Evolutionary conservation across 257 asterid species (phyloP).

Genomic region (Cordia subcordata): DNA sequence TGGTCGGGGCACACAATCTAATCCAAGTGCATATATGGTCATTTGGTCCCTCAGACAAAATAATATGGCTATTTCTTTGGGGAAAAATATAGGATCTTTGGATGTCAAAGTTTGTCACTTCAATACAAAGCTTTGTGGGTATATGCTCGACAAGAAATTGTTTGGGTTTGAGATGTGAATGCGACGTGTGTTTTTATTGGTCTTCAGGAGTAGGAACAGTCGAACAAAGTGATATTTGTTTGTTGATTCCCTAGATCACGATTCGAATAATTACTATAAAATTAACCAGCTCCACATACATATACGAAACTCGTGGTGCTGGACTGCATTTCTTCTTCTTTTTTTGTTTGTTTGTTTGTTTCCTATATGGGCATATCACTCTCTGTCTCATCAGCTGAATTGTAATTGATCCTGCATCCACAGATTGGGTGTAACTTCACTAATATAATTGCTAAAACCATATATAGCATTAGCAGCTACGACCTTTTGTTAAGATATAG

Average conservation of each 20-base stretch:
- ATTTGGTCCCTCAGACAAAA: conserved; percentile 36
- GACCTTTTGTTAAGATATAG: conserved; percentile 14
- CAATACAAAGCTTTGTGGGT: conserved; percentile 28
- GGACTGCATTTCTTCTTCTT: no score
- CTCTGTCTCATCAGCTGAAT: no score
- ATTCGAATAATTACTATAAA: no score
- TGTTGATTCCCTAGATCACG: neutral
- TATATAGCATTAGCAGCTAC: no score
- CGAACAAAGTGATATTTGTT: neutral
- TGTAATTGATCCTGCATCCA: no score
- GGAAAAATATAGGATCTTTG: conserved; percentile 14
- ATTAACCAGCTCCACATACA: no score
- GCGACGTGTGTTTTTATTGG: conserved; percentile 24
- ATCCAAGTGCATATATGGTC: neutral
- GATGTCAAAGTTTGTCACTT: conserved; percentile 25
- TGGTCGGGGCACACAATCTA: no score
- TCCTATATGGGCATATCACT: neutral
- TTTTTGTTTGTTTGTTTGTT: no score
- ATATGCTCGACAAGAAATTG: conserved; percentile 27
- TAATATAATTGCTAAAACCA: no score
- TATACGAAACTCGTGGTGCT: no score
- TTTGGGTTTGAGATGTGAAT: conserved; percentile 30
- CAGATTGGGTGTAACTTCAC: no score
- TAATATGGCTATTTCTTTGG: conserved; percentile 9
- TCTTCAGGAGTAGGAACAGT: conserved; percentile 17